Conservation (phyloP, 2,329 filamentous ascomycete species). For the Venturia nashicola region DNA sequence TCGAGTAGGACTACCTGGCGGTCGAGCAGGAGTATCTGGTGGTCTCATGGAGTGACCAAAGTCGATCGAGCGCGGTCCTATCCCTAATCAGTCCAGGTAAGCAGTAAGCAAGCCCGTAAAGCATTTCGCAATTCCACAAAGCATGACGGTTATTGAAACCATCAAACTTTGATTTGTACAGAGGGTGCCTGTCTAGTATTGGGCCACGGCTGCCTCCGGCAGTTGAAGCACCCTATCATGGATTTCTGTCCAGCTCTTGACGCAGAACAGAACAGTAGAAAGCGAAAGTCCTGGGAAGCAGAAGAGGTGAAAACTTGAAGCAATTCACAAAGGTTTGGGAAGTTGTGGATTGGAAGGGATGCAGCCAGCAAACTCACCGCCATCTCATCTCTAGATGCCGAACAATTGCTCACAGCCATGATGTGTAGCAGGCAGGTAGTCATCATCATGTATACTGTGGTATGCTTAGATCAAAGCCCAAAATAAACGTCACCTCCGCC, state of each 20-base stretch:
- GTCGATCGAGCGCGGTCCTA: background rate
- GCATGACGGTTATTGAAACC: background rate
- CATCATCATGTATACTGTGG: background rate
- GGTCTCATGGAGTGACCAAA: background rate
- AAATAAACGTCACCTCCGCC: background rate
- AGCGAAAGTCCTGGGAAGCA: background rate
- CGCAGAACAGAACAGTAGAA: background rate
- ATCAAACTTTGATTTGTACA: background rate
- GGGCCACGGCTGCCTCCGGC: background rate
- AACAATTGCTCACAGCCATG: background rate
- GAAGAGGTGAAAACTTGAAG: background rate
- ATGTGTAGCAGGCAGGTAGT: background rate
- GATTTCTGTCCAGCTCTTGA: background rate
- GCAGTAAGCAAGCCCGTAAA: background rate
- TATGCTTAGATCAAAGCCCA: background rate
- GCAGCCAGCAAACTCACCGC: background rate
- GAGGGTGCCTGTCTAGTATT: background rate
- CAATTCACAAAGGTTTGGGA: background rate
- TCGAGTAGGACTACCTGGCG: no score
- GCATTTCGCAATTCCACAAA: background rate
- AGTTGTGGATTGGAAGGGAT: background rate
- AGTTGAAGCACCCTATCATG: background rate
- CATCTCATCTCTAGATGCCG: background rate
- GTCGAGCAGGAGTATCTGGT: background rate
- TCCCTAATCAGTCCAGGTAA: background rate